Percentiles rank a stretch among this genome's conserved stretches.
Conservation (phyloP, 202 grass and related monocot genomes). For the Digitaria exilis region DNA sequence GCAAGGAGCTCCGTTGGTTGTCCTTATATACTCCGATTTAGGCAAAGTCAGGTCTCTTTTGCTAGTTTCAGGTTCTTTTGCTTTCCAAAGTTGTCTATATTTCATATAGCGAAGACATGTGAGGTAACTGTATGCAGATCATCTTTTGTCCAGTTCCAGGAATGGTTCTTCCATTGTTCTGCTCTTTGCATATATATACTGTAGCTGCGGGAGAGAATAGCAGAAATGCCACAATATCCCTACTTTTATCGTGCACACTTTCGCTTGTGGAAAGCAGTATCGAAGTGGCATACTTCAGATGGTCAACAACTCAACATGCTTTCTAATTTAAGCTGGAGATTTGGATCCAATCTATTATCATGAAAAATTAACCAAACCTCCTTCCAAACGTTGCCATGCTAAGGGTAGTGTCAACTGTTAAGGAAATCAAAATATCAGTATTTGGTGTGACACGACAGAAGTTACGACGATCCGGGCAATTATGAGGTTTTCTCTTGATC, state of each 20-base stretch:
- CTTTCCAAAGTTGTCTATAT: slow-evolving; percentile 15
- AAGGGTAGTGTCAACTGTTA: not conserved
- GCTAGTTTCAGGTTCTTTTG: slow-evolving; percentile 19
- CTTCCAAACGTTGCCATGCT: too few species aligned
- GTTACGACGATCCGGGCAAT: too few species aligned
- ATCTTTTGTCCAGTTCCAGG: not conserved
- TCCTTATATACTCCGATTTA: not conserved
- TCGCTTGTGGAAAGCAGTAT: not conserved
- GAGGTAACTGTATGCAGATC: slow-evolving; percentile 1
- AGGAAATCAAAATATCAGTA: not conserved
- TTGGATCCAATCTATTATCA: not conserved
- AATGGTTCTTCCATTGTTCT: not conserved
- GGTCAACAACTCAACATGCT: not conserved
- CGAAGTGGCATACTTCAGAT: not conserved
- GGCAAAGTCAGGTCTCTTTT: not conserved
- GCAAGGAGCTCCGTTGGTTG: not conserved
- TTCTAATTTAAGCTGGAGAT: not conserved
- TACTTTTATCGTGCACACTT: not conserved
- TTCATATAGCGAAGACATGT: slow-evolving; percentile 4
- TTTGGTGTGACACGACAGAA: too few species aligned
- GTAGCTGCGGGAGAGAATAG: not conserved
- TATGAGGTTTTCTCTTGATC: too few species aligned
- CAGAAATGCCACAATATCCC: too few species aligned
- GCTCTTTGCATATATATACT: not conserved
- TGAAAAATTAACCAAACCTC: not conserved